Base-by-base conservation (phyloP, 2,329 filamentous ascomycete species). In the Exophiala mesophila region DNA sequence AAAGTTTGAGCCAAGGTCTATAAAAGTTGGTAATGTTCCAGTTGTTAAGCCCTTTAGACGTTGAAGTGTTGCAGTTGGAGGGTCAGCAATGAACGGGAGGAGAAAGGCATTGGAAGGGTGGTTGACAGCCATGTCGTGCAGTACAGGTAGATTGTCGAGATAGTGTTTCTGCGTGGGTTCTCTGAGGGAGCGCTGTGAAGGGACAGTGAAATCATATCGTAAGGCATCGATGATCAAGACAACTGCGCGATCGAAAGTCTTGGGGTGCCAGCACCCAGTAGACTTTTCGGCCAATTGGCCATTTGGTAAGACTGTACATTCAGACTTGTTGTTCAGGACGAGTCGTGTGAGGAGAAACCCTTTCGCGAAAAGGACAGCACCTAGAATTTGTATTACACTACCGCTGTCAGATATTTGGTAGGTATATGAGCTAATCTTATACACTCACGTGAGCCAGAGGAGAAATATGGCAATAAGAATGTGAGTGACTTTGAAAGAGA, bases 151-250 rank as follows among this genome's bases (percentile, higher is more conserved):
- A 4, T 88, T 84, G 61, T 98, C 85, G 64, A 96, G 89, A 63
- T 87, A 98, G 47, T 83, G 69, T 48, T 78, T 77, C 9, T 72
- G 66, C 30, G 62, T 55, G 23, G 73, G 67, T 36, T 60, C 59
- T 39, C 66, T 59, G 6, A 65, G 58, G 23, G 69, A 70, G 35
- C 45, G 39, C 31, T 73, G 64, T 47, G 84, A 82, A 1, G 92
- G 92, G 8, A 97, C 79, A 0, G 90, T 94, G 57, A 98, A 98
- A 64, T 98, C 92, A 66, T 98, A 98, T 47, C 92, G 83, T 45
- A 98, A 74, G 39, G 92, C 92, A 64, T 98, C 92, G 44, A 98
- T 84, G 37, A 98, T 70, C 42, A 98, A 77, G 17, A 98, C 77
- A 34, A 98, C 82, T 8, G 90, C 89, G 61, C 89, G 92, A 50